A percentile compares a stretch with the other conserved stretches of the same genome.
phyloP scores from a whole-genome alignment of 768 basidiomycete genomes.

The Russula ochroleuca region DNA sequence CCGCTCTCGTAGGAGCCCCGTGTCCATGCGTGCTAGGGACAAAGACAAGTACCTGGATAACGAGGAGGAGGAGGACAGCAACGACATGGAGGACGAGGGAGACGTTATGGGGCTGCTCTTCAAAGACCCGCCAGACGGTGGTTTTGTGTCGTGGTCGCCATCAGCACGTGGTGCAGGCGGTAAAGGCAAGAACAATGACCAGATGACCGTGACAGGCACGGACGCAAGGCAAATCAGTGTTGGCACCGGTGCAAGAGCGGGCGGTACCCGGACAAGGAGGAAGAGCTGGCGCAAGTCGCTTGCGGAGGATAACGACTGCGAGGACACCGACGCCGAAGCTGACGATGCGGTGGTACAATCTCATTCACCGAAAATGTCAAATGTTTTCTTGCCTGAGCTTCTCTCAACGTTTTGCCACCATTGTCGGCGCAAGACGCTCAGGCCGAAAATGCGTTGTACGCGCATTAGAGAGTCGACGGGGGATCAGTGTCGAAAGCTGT shows the following conservation, averaged over 20 bases:
- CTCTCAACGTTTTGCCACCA: slow-evolving; percentile 20
- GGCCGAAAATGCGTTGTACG: slow-evolving; percentile 21
- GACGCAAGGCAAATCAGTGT: background rate
- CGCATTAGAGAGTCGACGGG: background rate
- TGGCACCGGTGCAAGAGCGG: background rate
- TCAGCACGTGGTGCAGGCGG: background rate
- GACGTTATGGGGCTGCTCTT: slow-evolving; percentile 8
- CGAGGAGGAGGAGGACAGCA: background rate
- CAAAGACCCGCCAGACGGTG: background rate
- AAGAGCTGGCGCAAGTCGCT: slow-evolving; percentile 17
- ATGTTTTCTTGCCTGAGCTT: no score
- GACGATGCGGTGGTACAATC: background rate
- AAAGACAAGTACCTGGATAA: background rate
- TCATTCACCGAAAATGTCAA: background rate
- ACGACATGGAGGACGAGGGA: slow-evolving; percentile 3
- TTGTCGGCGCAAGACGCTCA: slow-evolving; percentile 11
- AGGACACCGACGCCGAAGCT: background rate
- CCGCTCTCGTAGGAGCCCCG: background rate
- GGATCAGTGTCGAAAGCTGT: slow-evolving; percentile 9
- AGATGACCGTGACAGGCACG: background rate
- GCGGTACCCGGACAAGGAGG: background rate
- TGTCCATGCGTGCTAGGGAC: background rate
- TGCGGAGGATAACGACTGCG: background rate
- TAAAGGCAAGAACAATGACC: slow-evolving; percentile 2
- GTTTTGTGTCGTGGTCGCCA: background rate